Evolutionary conservation across 2,329 filamentous ascomycete species (phyloP).

Genomic region (Diplodia intermedia): DNA sequence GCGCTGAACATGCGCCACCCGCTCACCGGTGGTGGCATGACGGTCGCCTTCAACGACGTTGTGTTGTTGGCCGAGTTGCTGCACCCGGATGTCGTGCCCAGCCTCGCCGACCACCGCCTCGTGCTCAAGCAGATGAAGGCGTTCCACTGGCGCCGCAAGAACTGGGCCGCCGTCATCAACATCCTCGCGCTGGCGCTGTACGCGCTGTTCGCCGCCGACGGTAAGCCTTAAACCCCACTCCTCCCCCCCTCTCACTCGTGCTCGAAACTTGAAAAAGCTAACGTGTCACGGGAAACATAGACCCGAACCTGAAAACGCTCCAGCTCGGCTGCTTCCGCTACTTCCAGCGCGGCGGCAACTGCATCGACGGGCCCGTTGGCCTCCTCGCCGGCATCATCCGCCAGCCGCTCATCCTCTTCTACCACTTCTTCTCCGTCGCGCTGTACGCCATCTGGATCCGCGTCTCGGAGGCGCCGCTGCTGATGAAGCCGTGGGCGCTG

Average conservation of each 20-base stretch:
- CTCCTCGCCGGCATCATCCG: conserved; percentile 83
- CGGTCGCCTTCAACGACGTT: conserved; percentile 92
- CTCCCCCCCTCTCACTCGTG: conserved; percentile 6
- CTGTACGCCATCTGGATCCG: conserved; percentile 83
- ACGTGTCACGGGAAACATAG: conserved; percentile 42
- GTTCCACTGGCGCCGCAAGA: conserved; percentile 90
- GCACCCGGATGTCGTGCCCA: conserved; percentile 70
- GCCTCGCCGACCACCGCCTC: conserved; percentile 69
- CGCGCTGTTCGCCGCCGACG: conserved; percentile 84
- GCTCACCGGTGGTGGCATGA: conserved; percentile 96
- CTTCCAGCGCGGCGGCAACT: conserved; percentile 76
- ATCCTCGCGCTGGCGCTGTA: conserved; percentile 97
- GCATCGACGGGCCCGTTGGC: conserved; percentile 79
- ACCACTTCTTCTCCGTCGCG: conserved; percentile 95
- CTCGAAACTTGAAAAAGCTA: neutral
- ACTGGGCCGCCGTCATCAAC: conserved; percentile 86
- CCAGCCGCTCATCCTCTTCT: conserved; percentile 77
- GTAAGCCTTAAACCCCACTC: conserved; percentile 43
- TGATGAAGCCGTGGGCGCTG: conserved; percentile 58
- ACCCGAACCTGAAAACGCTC: conserved; percentile 76
- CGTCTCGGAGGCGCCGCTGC: conserved; percentile 56
- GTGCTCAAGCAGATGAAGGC: conserved; percentile 72
- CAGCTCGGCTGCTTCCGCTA: conserved; percentile 93
- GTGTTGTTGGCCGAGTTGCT: conserved; percentile 78
- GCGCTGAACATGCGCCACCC: conserved; percentile 99